Percentiles rank a stretch among this genome's conserved stretches.
Evolutionary conservation across 129 eudicot species (phyloP).

Genomic region (Glebionis coronaria): DNA sequence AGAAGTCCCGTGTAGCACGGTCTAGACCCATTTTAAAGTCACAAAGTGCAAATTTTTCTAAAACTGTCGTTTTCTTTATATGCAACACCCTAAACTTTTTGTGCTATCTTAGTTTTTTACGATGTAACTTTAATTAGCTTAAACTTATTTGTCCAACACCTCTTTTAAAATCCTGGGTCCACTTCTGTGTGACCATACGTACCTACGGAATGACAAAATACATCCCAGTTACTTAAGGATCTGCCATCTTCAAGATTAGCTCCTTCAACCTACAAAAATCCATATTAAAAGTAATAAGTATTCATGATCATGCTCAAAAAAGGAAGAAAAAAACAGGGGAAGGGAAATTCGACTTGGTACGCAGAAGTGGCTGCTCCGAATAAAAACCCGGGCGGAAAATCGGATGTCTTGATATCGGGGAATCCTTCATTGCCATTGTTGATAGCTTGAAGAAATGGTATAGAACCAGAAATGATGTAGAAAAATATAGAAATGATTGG

Average conservation of each 20-base stretch:
- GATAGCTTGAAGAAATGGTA: constrained; percentile 2
- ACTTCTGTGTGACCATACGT: neutral
- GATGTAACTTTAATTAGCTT: no score
- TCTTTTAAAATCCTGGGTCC: no score
- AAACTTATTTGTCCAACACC: no score
- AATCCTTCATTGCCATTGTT: neutral
- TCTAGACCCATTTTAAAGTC: no score
- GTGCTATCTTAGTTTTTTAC: no score
- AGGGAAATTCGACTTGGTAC: constrained; percentile 45
- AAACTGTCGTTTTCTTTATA: no score
- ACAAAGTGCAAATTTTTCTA: no score
- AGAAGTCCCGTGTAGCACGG: no score
- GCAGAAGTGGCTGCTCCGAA: constrained; percentile 74
- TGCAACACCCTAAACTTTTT: no score
- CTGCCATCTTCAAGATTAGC: constrained; percentile 57
- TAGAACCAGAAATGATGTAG: constrained; percentile 9
- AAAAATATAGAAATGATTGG: neutral
- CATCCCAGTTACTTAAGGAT: constrained; percentile 58
- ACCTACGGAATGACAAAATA: constrained; percentile 40
- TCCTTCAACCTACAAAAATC: constrained; percentile 59
- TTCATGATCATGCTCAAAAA: neutral
- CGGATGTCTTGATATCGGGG: constrained; percentile 32
- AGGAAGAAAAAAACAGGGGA: neutral
- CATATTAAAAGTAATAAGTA: neutral
- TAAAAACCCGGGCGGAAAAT: constrained; percentile 56